phyloP scores from a whole-genome alignment of 2,329 filamentous ascomycete species.

The Sarocladium kiliense region DNA sequence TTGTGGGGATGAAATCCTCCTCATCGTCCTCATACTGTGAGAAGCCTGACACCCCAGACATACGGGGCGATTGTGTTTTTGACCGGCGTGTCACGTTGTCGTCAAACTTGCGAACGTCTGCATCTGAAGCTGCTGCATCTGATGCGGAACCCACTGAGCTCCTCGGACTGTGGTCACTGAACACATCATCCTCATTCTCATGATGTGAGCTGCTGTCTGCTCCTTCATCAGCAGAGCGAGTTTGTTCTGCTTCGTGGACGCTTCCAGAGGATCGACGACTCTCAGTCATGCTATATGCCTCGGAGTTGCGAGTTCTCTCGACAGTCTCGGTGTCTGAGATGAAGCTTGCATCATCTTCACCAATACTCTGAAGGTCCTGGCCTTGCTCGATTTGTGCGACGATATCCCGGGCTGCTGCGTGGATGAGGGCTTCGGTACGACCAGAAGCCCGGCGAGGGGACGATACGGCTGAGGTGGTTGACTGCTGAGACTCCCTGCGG shows the following conservation, averaged over 20 bases:
- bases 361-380: neutral
- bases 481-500: conserved; percentile 16
- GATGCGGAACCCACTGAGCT: conserved; percentile 51
- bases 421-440: conserved; percentile 47
- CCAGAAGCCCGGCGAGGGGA: conserved; percentile 33
- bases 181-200: conserved; percentile 51
- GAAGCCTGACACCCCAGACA: conserved; percentile 41
- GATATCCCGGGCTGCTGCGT: conserved; percentile 46
- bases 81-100: conserved; percentile 23
- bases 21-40: conserved; percentile 41
- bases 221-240: conserved; percentile 18
- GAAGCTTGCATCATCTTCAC: conserved; percentile 17
- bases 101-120: conserved; percentile 23
- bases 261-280: conserved; percentile 8
- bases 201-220: conserved; percentile 46
- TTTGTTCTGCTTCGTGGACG: neutral
- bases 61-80: conserved; percentile 27
- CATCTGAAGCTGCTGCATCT: conserved; percentile 22
- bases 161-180: conserved; percentile 52
- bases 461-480: conserved; percentile 14
- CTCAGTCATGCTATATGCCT: neutral
- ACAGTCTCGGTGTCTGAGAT: conserved; percentile 12
- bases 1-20: conserved; percentile 47
- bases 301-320: neutral
- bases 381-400: conserved; percentile 39